A percentile compares a stretch with the other conserved stretches of the same genome.
These are phyloP conservation scores for Saccharomycopsis selenospora DNA, from an alignment of 805 yeast species.

Conservation along the genomic window DNA sequence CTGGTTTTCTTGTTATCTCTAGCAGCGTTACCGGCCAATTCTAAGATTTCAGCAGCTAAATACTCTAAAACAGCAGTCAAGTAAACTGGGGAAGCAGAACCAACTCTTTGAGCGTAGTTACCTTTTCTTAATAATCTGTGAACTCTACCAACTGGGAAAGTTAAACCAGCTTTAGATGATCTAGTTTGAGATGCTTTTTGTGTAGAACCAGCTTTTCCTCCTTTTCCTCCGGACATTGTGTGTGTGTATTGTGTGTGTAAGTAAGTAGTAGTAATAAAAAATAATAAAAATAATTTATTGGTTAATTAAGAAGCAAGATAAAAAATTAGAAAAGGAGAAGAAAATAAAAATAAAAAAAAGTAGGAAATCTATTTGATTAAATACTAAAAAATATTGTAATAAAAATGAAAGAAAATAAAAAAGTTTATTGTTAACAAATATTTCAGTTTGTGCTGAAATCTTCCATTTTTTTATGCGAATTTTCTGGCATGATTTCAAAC, in stretches of 20 bases:
- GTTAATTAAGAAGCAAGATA: not conserved
- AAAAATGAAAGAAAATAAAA: too few relatives aligned
- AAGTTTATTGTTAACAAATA: too few relatives aligned
- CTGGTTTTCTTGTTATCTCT: conserved; percentile 99
- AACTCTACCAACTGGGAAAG: conserved; percentile 99
- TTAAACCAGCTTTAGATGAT: conserved; percentile 97
- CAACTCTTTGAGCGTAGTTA: conserved; percentile 96
- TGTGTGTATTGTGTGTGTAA: not conserved
- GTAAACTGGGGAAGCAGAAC: conserved; percentile 99
- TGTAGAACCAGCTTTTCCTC: conserved; percentile 91
- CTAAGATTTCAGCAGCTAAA: conserved; percentile 95
- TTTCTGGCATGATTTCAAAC: conserved; percentile 1
- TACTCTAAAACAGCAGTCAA: conserved; percentile 95
- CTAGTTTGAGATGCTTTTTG: conserved; percentile 96
- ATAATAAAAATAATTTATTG: too few relatives aligned
- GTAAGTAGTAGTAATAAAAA: too few relatives aligned
- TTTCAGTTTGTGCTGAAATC: too few relatives aligned
- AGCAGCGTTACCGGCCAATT: conserved; percentile 98
- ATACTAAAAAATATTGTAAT: too few relatives aligned
- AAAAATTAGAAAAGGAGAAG: not conserved
- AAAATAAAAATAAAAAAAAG: not conserved
- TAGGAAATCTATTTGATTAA: too few relatives aligned
- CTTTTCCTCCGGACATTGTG: conserved; percentile 63
- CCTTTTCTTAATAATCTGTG: conserved; percentile 96
- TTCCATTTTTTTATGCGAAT: conserved; percentile 1